A percentile compares a stretch with the other conserved stretches of the same genome.
These are phyloP conservation scores for Kodamaea kaohsiungensis DNA, from an alignment of 805 yeast species.

Conservation along the genomic window DNA sequence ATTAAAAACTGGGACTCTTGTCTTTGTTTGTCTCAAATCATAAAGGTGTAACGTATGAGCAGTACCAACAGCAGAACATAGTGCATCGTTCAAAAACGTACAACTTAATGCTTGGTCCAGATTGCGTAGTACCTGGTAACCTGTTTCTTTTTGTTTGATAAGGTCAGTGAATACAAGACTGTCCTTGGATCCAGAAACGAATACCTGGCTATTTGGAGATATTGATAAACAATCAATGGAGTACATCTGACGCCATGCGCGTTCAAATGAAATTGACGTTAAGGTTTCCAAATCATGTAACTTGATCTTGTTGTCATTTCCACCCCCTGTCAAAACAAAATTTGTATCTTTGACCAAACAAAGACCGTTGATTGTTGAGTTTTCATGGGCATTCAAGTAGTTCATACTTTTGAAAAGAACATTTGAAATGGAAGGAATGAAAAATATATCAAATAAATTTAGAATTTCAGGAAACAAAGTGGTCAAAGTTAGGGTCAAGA, in stretches of 20 bases:
- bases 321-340: slow-evolving; percentile 21
- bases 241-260: slow-evolving; percentile 15
- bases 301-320: slow-evolving; percentile 19
- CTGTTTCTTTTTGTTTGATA: slow-evolving; percentile 13
- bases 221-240: slow-evolving; percentile 20
- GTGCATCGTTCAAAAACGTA: slow-evolving; percentile 18
- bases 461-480: not conserved
- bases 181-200: slow-evolving; percentile 19
- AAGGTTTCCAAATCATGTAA: slow-evolving; percentile 12
- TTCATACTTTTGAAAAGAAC: not conserved
- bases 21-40: slow-evolving; percentile 21
- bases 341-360: slow-evolving; percentile 13
- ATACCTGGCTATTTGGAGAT: slow-evolving; percentile 12
- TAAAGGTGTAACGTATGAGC: slow-evolving; percentile 23
- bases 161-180: slow-evolving; percentile 23
- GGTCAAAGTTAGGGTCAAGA: not conserved
- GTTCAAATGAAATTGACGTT: not conserved
- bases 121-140: not conserved
- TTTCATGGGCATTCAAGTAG: not conserved
- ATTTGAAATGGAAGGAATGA: not conserved
- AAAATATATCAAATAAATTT: too few species aligned
- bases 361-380: slow-evolving; percentile 2
- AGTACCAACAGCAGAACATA: slow-evolving; percentile 28
- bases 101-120: slow-evolving; percentile 22
- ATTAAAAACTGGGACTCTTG: slow-evolving; percentile 15